phyloP scores from a whole-genome alignment of 1,139 yeast genomes.

The Pichia sp. region DNA sequence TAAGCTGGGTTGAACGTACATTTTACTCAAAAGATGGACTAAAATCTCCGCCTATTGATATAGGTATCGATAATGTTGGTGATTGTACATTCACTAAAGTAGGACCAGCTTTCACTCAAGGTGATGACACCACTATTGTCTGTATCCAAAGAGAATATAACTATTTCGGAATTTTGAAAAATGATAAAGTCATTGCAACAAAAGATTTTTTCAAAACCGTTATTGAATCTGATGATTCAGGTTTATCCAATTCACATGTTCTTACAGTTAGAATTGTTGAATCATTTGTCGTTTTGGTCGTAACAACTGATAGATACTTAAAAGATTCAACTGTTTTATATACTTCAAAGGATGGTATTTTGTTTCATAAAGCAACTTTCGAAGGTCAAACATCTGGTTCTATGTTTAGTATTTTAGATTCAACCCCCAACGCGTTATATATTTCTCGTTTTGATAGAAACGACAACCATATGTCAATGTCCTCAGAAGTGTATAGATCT shows the following conservation, averaged over 20 bases:
- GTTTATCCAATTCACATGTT: constrained; percentile 32
- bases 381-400: constrained; percentile 37
- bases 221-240: constrained; percentile 21
- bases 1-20: neutral
- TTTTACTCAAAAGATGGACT: constrained; percentile 53
- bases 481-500: constrained; percentile 47
- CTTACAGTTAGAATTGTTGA: constrained; percentile 44
- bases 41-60: constrained; percentile 34
- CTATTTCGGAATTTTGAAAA: constrained; percentile 39
- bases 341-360: constrained; percentile 53
- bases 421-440: constrained; percentile 52
- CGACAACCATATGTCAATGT: constrained; percentile 16
- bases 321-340: constrained; percentile 40
- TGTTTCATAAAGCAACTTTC: constrained; percentile 48
- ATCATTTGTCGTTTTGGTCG: constrained; percentile 47
- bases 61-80: constrained; percentile 31
- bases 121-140: constrained; percentile 40
- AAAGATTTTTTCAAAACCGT: constrained; percentile 50
- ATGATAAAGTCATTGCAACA: constrained; percentile 40
- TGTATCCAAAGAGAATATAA: constrained; percentile 44
- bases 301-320: constrained; percentile 43
- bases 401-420: constrained; percentile 46
- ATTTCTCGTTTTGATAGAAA: constrained; percentile 40
- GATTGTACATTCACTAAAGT: constrained; percentile 51
- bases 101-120: constrained; percentile 35